Percentiles rank a stretch among this genome's conserved stretches.
phyloP scores from a whole-genome alignment of 169 alveolate species.

The Neospora caninum region DNA sequence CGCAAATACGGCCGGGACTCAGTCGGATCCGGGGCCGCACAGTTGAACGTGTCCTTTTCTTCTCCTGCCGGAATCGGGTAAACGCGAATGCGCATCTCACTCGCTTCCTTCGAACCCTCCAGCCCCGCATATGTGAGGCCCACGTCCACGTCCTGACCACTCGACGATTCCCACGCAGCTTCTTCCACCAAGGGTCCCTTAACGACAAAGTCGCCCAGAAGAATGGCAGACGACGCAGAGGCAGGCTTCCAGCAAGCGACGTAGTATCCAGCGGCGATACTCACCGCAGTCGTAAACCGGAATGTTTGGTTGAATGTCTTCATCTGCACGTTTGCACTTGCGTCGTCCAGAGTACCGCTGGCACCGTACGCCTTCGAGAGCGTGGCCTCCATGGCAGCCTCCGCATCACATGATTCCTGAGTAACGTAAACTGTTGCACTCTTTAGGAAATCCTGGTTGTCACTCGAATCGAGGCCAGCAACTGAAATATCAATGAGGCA shows the following conservation, averaged over 20 bases:
- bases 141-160: not conserved
- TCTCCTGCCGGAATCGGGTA: conserved; percentile 41
- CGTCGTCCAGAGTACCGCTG: too few relatives aligned
- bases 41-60: conserved; percentile 1
- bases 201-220: not conserved
- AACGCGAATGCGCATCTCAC: conserved; percentile 44
- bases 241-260: not conserved
- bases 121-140: not conserved
- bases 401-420: too few relatives aligned
- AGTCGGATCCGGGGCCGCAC: conserved; percentile 6
- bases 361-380: too few relatives aligned
- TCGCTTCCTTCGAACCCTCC: not conserved
- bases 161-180: not conserved
- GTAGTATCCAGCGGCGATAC: not conserved
- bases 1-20: conserved; percentile 1
- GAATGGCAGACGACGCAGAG: not conserved
- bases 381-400: too few relatives aligned
- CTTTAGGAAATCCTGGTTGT: not conserved
- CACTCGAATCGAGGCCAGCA: too few relatives aligned
- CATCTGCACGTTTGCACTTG: not conserved
- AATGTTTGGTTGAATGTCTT: not conserved
- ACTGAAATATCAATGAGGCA: not conserved
- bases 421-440: too few relatives aligned
- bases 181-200: not conserved
- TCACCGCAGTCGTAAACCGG: not conserved